These are phyloP conservation scores for Barbatosphaeria neglecta DNA, from an alignment of 495 filamentous ascomycete genomes.

Conservation along the genomic window DNA sequence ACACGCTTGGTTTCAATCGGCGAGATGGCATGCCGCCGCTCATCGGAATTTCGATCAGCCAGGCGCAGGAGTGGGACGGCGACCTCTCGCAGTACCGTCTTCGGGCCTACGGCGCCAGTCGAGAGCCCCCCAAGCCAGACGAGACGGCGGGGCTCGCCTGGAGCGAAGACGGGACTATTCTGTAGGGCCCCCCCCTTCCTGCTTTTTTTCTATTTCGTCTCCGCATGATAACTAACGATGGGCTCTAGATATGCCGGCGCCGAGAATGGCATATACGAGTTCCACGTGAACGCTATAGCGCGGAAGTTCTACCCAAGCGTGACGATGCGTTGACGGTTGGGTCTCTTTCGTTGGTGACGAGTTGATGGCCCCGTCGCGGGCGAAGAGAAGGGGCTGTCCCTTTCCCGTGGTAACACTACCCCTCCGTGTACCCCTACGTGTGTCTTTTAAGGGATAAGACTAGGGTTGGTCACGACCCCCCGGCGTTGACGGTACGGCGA, in stretches of 20 bases:
- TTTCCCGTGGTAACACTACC: too few relatives aligned
- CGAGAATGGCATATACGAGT: constrained; percentile 64
- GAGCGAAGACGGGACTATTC: constrained; percentile 53
- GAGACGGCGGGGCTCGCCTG: constrained; percentile 59
- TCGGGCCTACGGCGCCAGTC: constrained; percentile 5
- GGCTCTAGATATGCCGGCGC: constrained; percentile 55
- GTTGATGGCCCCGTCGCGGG: too few relatives aligned
- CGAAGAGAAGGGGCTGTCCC: too few relatives aligned
- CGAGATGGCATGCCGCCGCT: background rate
- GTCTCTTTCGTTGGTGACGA: too few relatives aligned
- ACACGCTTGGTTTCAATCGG: too few relatives aligned
- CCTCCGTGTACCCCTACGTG: too few relatives aligned
- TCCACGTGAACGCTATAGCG: constrained; percentile 51
- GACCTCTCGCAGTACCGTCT: constrained; percentile 4
- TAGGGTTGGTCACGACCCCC: too few relatives aligned
- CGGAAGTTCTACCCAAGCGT: constrained; percentile 55
- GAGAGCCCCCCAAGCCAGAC: constrained; percentile 23
- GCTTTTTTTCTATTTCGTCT: constrained; percentile 4
- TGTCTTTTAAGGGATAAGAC: too few relatives aligned
- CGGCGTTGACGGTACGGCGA: too few relatives aligned
- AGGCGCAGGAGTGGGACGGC: constrained; percentile 19
- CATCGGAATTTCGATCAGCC: background rate
- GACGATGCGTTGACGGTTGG: constrained; percentile 38
- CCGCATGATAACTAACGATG: constrained; percentile 11
- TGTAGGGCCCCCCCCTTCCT: constrained; percentile 43